Base-by-base conservation (phyloP, 306 rosid genomes). In the Rubus idaeus region DNA sequence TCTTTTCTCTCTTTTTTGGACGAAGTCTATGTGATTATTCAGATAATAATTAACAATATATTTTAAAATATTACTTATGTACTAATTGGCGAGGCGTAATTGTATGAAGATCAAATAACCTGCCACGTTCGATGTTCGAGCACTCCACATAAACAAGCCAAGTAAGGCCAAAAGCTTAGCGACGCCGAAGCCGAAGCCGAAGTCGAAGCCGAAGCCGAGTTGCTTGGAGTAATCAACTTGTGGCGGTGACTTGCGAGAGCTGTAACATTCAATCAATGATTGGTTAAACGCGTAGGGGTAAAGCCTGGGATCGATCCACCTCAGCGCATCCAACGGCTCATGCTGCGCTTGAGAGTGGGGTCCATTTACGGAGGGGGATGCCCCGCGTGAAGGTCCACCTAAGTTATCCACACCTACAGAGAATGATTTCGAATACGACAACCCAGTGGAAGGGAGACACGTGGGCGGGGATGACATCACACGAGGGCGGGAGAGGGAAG, bases 251-350 rank as follows among this genome's bases (percentile, higher is more conserved):
- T 30, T 45, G 17, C 14, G 51, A 17, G 49, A 23, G 20, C 53
- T 23, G 52, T 56, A 74, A 9, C 12, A 60, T 14, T 42, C 62
- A 57, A 64, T 49, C 47, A 80, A 85, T 89, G 78, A 83, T 66
- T 84, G 82, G 71, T n/a, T 60, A 37, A 53, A 68, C 39, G 79
- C 84, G 85, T 83, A 39, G 49, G 61, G 53, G 75, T 3, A 47
- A 84, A 80, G 92, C 81, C 66, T 71, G 58, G 61, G 58, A 68
- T 80, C 80, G 11, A 17, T 75, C 49, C 71, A 60, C 44, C 77
- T 79, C 80, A 79, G 85, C 87, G 86, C 70, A 75, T 82, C 78
- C 45, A 13, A 45, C 83, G 88, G 79, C 84, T 85, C 62, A 35
- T 76, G 5, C 69, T 86, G 72, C 78, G 82, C 68, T 62, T 14